phyloP scores from a whole-genome alignment of 139 green algal genomes.

The Chlamydomonas incerta region DNA sequence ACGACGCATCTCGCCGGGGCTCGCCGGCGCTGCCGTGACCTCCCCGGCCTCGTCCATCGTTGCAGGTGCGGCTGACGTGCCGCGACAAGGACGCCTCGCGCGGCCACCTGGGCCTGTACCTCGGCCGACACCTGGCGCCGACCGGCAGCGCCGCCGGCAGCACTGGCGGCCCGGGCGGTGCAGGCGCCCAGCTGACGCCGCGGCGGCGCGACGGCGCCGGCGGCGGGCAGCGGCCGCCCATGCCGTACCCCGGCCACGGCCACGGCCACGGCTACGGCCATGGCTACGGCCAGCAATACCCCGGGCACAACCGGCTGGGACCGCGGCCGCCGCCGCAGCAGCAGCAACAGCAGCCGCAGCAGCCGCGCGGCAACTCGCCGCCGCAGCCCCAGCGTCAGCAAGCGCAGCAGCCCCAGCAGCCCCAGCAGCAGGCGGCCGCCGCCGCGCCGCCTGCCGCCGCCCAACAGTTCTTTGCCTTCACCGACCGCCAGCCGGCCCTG shows the following conservation, averaged over 20 bases:
- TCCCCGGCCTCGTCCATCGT: too few species aligned
- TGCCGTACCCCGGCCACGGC: not conserved
- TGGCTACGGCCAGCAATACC: not conserved
- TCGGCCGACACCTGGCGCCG: not conserved
- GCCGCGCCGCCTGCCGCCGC: not conserved
- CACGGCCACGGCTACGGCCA: not conserved
- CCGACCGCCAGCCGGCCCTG: not conserved
- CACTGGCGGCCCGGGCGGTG: too few species aligned
- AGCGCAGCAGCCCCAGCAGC: not conserved
- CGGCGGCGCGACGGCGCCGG: not conserved
- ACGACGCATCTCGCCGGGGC: too few species aligned
- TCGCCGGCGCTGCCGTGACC: too few species aligned
- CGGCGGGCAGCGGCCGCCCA: not conserved
- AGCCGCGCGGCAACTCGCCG: not conserved
- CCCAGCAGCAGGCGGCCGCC: not conserved
- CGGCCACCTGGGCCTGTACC: slow-evolving; percentile 3
- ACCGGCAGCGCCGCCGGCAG: not conserved
- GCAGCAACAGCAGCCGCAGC: not conserved
- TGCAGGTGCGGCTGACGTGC: not conserved
- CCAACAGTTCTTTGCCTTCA: not conserved
- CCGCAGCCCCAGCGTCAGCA: not conserved
- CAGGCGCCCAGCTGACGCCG: not conserved
- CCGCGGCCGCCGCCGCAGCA: not conserved
- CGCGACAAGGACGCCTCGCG: not conserved
- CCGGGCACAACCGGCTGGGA: not conserved